Conservation (phyloP, 805 yeast genomes). For the Candida yuanshanica region DNA sequence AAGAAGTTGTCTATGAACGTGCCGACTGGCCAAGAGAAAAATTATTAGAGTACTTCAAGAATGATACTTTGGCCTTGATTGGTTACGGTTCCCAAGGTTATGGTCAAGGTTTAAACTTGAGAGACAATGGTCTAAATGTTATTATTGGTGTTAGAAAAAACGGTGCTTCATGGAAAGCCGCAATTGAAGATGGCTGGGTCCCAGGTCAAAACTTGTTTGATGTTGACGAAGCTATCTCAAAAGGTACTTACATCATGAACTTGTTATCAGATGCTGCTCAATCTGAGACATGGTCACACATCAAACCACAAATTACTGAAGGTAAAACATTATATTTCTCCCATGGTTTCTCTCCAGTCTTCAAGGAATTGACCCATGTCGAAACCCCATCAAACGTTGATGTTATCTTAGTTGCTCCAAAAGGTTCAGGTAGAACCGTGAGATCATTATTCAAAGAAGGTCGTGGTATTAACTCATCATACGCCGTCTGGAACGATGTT, state of each 20-base stretch:
- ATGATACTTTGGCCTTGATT: conserved; percentile 94
- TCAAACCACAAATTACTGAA: conserved; percentile 90
- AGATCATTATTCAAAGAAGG: conserved; percentile 99
- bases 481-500: conserved; percentile 99
- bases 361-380: conserved; percentile 95
- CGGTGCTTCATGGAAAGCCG: conserved; percentile 99
- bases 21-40: conserved; percentile 99
- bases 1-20: conserved; percentile 97
- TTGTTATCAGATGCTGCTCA: conserved; percentile 98
- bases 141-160: conserved; percentile 97
- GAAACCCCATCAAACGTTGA: conserved; percentile 93
- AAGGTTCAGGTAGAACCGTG: conserved; percentile 99
- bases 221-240: conserved; percentile 85
- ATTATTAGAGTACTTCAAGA: conserved; percentile 92
- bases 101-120: conserved; percentile 98
- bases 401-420: conserved; percentile 98
- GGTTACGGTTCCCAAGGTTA: conserved; percentile 99
- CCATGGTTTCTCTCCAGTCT: conserved; percentile 99
- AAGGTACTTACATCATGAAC: conserved; percentile 96
- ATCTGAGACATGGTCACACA: conserved; percentile 90
- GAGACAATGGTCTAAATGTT: conserved; percentile 98
- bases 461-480: conserved; percentile 99
- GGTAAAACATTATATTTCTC: conserved; percentile 98
- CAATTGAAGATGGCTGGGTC: conserved; percentile 99
- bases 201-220: conserved; percentile 98